Evolutionary conservation across 2,329 filamentous ascomycete genomes (phyloP).

Genomic region (Leptographium wingfieldii): DNA sequence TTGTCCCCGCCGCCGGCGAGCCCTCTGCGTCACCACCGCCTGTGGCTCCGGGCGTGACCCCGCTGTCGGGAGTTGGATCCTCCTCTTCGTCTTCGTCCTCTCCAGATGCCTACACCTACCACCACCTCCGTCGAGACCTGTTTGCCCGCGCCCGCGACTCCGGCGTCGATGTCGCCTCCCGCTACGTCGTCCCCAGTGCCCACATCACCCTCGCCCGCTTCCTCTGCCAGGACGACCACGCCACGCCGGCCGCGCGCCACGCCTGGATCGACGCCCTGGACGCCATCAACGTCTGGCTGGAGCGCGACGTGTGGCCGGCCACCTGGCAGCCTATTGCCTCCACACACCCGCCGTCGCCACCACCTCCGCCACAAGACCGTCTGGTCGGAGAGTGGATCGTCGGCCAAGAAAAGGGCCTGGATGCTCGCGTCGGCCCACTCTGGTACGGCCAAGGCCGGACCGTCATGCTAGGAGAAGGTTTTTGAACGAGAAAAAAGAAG

Average conservation of each 20-base stretch:
- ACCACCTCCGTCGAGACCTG: constrained; percentile 74
- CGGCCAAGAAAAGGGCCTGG: constrained; percentile 73
- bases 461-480: constrained; percentile 49
- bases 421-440: constrained; percentile 58
- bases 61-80: background rate
- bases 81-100: background rate
- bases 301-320: constrained; percentile 55
- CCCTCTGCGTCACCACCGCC: constrained; percentile 26
- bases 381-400: constrained; percentile 66
- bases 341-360: constrained; percentile 6
- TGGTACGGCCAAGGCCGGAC: constrained; percentile 83
- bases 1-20: constrained; percentile 66
- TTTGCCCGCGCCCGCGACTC: constrained; percentile 47
- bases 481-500: constrained; percentile 23
- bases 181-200: constrained; percentile 80
- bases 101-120: constrained; percentile 66
- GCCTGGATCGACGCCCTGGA: constrained; percentile 61
- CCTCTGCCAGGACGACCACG: constrained; percentile 53
- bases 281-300: constrained; percentile 63
- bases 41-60: constrained; percentile 20
- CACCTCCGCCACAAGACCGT: constrained; percentile 18
- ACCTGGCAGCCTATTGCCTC: constrained; percentile 5
- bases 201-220: constrained; percentile 84
- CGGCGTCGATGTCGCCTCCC: constrained; percentile 58
- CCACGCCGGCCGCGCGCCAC: constrained; percentile 42